phyloP scores from a whole-genome alignment of 345 rosid genomes.

The Gossypium rotundifolium region DNA sequence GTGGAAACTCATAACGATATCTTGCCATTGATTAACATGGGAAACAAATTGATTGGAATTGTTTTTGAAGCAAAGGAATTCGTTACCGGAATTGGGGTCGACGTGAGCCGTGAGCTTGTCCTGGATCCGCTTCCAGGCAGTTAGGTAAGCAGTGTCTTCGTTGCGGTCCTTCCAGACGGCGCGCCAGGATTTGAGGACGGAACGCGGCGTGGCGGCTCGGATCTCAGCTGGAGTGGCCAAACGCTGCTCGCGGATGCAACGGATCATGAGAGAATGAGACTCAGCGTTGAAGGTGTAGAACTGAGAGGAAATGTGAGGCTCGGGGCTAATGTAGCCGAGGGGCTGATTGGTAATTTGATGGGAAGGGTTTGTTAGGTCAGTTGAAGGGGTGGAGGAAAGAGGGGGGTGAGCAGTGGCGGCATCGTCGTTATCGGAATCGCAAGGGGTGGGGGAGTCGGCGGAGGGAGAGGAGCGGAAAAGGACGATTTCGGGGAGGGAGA shows the following conservation, averaged over 20 bases:
- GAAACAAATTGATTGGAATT: constrained; percentile 87
- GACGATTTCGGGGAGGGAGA: constrained; percentile 64
- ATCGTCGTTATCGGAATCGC: constrained; percentile 50
- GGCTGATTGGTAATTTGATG: constrained; percentile 25
- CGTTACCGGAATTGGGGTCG: constrained; percentile 64
- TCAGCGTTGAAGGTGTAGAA: constrained; percentile 96
- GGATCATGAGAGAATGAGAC: constrained; percentile 93
- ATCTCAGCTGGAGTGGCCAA: constrained; percentile 86
- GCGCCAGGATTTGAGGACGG: constrained; percentile 92
- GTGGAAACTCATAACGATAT: constrained; percentile 84
- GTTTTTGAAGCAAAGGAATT: constrained; percentile 86
- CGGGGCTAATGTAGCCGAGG: constrained; percentile 54
- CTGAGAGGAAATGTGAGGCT: constrained; percentile 82
- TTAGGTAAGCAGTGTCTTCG: constrained; percentile 95
- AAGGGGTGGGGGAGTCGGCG: constrained; percentile 46
- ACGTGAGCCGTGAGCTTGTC: constrained; percentile 80
- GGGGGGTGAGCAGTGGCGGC: constrained; percentile 24
- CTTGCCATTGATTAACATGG: constrained; percentile 90
- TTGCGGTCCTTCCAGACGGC: constrained; percentile 96
- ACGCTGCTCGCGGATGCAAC: constrained; percentile 81
- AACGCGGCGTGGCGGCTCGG: constrained; percentile 73
- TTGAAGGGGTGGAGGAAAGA: neutral
- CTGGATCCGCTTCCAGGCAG: constrained; percentile 98
- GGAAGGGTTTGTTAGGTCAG: constrained; percentile 16
- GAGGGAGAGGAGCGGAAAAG: constrained; percentile 76